Evolutionary conservation across 495 filamentous ascomycete genomes (phyloP), one percentile per base, ranked within the genome.

Genomic region (Aspergillus bertholletiae): DNA sequence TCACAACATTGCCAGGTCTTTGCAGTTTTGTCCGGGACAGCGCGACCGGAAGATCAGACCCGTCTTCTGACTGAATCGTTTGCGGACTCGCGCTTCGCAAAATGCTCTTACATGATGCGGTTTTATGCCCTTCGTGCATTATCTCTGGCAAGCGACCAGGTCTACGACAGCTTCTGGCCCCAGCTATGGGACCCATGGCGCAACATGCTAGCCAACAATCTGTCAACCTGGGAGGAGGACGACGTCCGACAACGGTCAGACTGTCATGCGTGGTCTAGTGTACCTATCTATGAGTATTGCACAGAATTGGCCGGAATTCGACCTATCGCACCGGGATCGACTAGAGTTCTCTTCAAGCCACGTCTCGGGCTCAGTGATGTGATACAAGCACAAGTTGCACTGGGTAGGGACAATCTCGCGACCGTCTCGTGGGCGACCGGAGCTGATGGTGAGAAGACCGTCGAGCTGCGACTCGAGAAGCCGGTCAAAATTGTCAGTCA

Each of bases 211-310:
- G 60, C 55, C 5, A 60, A 72, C 49, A 71, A 73, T 49, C 56
- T 74, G 17, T 60, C 69, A 1, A 75, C 72, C 1, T 75, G 72
- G 71, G 72, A 69, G 40, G 72, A 75, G 45, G 71, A 74, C 30
- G 68, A 69, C 48, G 71, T 73, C 2, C 55, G 66, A 2, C 66
- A 75, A 49, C 57, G 72, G 8, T 71, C 67, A 2, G 72, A 75
- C 44, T 75, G 72, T 17, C 72, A 75, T 61, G 72, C 70, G 1
- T 75, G 72, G 72, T 69, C 71, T 2, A 72, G 70, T 50, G 72
- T 71, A 13, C 71, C 72, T 8, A 60, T 75, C 11, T 75, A 72
- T 54, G 72, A 75, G 39, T 72, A 61, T 47, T 71, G 67, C 8
- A 67, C 67, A 9, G 70, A 73, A 53, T 26, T 75, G 8, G 67